These are phyloP conservation scores for Coemansia sp. DNA, from an alignment of 192 early-diverging fungal genomes.

Conservation along the genomic window DNA sequence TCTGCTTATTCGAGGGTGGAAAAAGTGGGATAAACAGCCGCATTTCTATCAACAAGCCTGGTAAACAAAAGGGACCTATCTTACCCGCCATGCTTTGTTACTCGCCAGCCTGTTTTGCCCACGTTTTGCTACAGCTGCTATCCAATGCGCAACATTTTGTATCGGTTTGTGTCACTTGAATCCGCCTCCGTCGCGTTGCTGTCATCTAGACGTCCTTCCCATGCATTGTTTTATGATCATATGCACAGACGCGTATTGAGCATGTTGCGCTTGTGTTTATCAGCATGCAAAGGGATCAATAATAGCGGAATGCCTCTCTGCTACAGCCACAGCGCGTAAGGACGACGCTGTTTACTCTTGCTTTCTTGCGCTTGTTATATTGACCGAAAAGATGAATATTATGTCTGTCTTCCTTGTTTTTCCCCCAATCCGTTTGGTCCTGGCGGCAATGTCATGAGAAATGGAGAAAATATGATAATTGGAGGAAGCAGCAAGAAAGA, in stretches of 20 bases:
- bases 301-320: too few relatives aligned
- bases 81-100: neutral
- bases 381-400: too few relatives aligned
- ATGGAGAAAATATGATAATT: neutral
- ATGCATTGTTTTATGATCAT: neutral
- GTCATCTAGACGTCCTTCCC: neutral
- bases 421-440: slow-evolving; percentile 2
- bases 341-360: neutral
- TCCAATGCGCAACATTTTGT: neutral
- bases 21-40: too few relatives aligned
- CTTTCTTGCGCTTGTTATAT: too few relatives aligned
- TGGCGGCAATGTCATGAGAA: neutral
- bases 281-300: neutral
- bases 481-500: neutral
- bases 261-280: neutral
- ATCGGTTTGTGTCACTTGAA: neutral
- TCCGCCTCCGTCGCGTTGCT: neutral
- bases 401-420: too few relatives aligned
- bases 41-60: too few relatives aligned
- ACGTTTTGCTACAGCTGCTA: neutral
- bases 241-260: neutral
- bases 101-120: neutral
- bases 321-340: too few relatives aligned
- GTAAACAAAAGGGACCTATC: too few relatives aligned
- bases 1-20: too few relatives aligned